Evolutionary conservation across 371 early-diverging fungal species (phyloP).

Genomic region (Circinella minor): DNA sequence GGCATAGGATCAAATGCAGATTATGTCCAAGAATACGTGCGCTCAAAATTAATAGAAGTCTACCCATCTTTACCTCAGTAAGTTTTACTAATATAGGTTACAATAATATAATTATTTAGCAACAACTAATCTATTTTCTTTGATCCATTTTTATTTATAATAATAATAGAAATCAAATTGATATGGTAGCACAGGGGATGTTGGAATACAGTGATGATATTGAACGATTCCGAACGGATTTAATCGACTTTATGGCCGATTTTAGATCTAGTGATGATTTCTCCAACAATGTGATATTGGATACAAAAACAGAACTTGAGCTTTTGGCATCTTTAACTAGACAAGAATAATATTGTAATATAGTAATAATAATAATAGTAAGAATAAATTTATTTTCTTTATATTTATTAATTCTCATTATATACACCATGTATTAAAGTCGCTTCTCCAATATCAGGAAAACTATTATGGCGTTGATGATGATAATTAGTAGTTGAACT

Average conservation of each 20-base stretch:
- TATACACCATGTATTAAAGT: conserved; percentile 11
- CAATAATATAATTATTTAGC: not conserved
- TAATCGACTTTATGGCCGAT: conserved; percentile 92
- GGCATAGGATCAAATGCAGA: conserved; percentile 77
- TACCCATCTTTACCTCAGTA: conserved; percentile 88
- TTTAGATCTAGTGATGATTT: conserved; percentile 27
- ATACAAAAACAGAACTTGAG: not conserved
- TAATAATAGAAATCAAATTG: conserved; percentile 72
- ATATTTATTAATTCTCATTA: conserved; percentile 12
- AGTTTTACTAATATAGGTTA: conserved; percentile 13
- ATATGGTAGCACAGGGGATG: conserved; percentile 84
- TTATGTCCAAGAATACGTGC: conserved; percentile 80
- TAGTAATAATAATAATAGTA: not conserved
- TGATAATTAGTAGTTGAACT: not conserved
- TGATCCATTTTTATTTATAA: not conserved
- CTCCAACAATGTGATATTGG: conserved; percentile 1
- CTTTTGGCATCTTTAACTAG: not conserved
- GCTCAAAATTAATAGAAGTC: conserved; percentile 72
- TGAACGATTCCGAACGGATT: conserved; percentile 80
- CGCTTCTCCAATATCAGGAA: conserved; percentile 17
- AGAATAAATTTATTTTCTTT: not conserved
- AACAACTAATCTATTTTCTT: not conserved
- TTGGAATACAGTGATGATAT: conserved; percentile 80
- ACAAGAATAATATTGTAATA: not conserved
- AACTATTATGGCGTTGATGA: conserved; percentile 7